These are phyloP conservation scores for Puccinia horiana DNA, from an alignment of 1,284 basidiomycete species.

Conservation along the genomic window DNA sequence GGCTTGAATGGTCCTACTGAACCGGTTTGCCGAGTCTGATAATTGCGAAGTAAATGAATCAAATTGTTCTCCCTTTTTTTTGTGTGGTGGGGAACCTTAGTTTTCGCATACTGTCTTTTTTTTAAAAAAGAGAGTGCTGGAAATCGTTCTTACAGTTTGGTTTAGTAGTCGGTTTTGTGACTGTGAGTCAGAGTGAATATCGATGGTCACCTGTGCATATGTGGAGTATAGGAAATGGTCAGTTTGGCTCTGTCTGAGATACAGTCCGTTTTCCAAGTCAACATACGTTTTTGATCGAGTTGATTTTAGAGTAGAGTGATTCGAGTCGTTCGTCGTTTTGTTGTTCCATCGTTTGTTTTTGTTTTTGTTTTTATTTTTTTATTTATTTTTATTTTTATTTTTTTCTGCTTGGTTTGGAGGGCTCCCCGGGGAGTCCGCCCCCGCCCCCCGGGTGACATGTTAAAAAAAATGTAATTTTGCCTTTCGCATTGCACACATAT, in stretches of 20 bases:
- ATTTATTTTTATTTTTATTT: too few relatives aligned
- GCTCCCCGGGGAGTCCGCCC: too few relatives aligned
- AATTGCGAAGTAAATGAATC: slow-evolving; percentile 31
- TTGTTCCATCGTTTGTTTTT: slow-evolving; percentile 22
- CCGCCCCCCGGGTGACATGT: too few relatives aligned
- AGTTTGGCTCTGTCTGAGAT: background rate
- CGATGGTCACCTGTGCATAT: slow-evolving; percentile 34
- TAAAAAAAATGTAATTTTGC: too few relatives aligned
- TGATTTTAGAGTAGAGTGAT: slow-evolving; percentile 45
- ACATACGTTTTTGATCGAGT: slow-evolving; percentile 41
- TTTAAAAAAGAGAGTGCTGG: background rate
- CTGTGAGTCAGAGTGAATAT: slow-evolving; percentile 38
- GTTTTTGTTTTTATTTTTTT: background rate
- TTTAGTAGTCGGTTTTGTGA: slow-evolving; percentile 40
- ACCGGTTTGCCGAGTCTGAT: slow-evolving; percentile 12
- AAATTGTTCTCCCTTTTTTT: slow-evolving; percentile 20
- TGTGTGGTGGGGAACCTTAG: too few relatives aligned
- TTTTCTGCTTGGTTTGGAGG: too few relatives aligned
- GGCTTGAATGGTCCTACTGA: slow-evolving; percentile 10
- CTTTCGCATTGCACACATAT: too few relatives aligned
- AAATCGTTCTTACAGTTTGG: background rate
- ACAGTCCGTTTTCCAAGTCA: too few relatives aligned
- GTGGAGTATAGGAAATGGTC: background rate
- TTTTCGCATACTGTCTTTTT: background rate
- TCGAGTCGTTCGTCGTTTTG: slow-evolving; percentile 45